Evolutionary conservation across 192 early-diverging fungal genomes (phyloP).

Genomic region (Coemansia sp.): DNA sequence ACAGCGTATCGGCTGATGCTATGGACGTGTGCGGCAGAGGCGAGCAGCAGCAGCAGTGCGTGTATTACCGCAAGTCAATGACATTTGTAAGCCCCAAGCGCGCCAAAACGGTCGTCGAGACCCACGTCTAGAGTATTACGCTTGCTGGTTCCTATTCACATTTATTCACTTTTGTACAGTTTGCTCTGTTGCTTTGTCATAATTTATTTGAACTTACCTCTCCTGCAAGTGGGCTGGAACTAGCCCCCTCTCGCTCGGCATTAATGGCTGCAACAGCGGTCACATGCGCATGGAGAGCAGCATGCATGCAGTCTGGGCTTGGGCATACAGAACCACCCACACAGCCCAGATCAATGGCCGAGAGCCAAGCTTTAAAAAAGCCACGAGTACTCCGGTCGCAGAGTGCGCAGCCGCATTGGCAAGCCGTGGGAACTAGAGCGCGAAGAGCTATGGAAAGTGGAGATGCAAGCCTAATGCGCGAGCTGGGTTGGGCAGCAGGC

Average conservation of each 20-base stretch:
- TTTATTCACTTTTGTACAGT: not conserved
- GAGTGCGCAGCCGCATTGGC: not conserved
- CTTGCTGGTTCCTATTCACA: not conserved
- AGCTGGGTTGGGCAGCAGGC: not conserved
- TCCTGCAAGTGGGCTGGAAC: not conserved
- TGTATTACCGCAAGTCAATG: constrained; percentile 39
- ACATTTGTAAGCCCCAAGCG: constrained; percentile 36
- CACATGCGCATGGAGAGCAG: not conserved
- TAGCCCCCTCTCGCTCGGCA: not conserved
- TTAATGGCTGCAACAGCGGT: not conserved
- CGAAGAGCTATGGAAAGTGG: not conserved
- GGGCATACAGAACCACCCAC: not conserved
- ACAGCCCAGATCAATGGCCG: not conserved
- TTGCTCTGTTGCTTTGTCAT: not conserved
- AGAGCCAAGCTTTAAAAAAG: not conserved
- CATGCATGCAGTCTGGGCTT: not conserved
- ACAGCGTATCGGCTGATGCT: not conserved
- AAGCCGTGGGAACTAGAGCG: not conserved
- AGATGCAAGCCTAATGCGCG: not conserved
- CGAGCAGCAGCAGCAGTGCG: constrained; percentile 36
- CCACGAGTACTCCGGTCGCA: not conserved
- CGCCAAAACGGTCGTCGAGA: constrained; percentile 25
- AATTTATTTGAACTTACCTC: not conserved
- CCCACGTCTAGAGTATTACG: constrained; percentile 23
- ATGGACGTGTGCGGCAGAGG: not conserved